Base-by-base conservation (phyloP, 2,329 filamentous ascomycete genomes). In the Nemania diffusa region DNA sequence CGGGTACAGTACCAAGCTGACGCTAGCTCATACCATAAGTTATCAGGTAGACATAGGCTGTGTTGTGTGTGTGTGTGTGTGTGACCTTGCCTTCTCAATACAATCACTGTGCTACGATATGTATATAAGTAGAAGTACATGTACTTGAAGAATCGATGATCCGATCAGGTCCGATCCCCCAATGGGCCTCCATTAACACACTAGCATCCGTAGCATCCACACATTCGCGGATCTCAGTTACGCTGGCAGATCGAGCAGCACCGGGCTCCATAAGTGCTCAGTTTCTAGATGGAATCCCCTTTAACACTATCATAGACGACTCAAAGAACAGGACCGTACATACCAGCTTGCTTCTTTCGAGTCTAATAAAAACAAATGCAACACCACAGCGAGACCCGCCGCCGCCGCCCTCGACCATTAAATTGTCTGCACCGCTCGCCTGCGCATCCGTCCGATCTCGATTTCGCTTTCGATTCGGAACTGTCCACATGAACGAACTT, bases 301-400 rank as follows among this genome's bases (percentile, higher is more conserved):
- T 76, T 68, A 73, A 57, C 73, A 77, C 77, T 77, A 69, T 75
- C 75, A 78, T 78, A 73, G 70, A 76, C 51, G 67, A 65, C 67
- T 69, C 27, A 69, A 69, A 68, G 61, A 67, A 65, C 63, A 72
- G 69, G 71, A 22, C 26, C 34, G 58, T 50, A 20, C 8, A 13
- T 27, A 50, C 1, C 9, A 13, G 22, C 22, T 46, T 7, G 11
- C 46, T 9, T 26, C 46, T 17, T n/a, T 50, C 22, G 46, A 26
- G 46, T 24, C 46, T 46, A 11, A 15, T 8, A 20, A 27, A 53
- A 51, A 29, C 64, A 66, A 68, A 74, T 73, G 71, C 72, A 72
- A 73, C 69, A 71, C 64, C 69, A 71, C 65, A 69, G 66, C 69
- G 44, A 44, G 42, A 52, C 11, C 64, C 56, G 32, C 37, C 59